These are phyloP conservation scores for Elaeis guineensis DNA, from an alignment of 176 grass and related monocot species.

Conservation along the genomic window DNA sequence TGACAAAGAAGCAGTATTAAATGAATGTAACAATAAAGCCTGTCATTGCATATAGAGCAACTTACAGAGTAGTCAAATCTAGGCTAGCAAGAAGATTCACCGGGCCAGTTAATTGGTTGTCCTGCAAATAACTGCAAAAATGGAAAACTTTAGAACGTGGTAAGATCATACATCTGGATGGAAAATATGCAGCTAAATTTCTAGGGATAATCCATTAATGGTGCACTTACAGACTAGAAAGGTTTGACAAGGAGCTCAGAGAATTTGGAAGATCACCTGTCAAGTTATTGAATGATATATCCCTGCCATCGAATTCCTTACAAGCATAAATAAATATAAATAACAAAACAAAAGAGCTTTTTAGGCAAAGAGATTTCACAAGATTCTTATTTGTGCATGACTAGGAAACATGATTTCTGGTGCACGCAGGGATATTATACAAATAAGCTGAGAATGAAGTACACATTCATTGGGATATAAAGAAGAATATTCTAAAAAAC, in stretches of 20 bases:
- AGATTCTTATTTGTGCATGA: background rate
- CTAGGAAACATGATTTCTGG: background rate
- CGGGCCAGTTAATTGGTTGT: constrained; percentile 79
- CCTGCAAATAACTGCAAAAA: constrained; percentile 70
- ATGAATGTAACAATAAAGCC: constrained; percentile 15
- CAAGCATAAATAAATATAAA: constrained; percentile 35
- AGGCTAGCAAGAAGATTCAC: constrained; percentile 72
- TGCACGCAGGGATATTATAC: background rate
- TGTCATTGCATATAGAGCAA: constrained; percentile 7
- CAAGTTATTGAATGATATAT: constrained; percentile 82
- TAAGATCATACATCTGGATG: background rate
- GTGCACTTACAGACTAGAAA: constrained; percentile 72
- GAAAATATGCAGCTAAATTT: constrained; percentile 21
- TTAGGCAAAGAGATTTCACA: background rate
- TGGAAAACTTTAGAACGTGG: constrained; percentile 15
- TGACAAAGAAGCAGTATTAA: constrained; percentile 25
- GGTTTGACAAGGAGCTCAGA: constrained; percentile 56
- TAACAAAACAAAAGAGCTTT: constrained; percentile 15
- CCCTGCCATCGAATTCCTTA: constrained; percentile 35
- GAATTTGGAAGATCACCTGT: constrained; percentile 63
- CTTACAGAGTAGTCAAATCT: constrained; percentile 73
- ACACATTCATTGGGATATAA: no score
- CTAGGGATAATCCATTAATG: background rate
- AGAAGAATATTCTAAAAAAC: no score
- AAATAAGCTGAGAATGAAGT: no score